Base-by-base conservation (phyloP, 164 flowering plant genomes). In the Dillenia suffruticosa region DNA sequence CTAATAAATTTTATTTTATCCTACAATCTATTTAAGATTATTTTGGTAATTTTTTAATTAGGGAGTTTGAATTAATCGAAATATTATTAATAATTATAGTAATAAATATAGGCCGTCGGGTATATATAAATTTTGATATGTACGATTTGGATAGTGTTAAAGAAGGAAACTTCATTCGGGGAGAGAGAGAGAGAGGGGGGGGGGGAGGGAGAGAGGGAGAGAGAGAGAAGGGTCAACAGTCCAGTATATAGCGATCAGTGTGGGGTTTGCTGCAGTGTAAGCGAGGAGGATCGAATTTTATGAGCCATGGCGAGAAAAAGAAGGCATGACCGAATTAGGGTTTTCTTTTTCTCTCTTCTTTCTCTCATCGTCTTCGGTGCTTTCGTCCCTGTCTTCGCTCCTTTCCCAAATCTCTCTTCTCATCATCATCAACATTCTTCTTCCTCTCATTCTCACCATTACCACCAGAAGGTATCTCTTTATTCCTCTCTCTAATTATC, bases 331-430 rank as follows among this genome's bases (percentile, higher is more conserved):
- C 51, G 51, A 43, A 54, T 49, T 26, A 68, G 56, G 22, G 46
- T 68, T 19, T 56, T 74, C 52, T 44, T 82, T 62, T 15, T 82
- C 63, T 68, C 68, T 49, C 56, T 83, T 43, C 58, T 77, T 12
- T 14, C 57, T 46, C 10, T 79, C 57, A 58, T 46, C n/a, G 75
- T 72, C 15, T 65, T 82, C 57, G 61, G 52, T 12, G 69, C 70
- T 46, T 72, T 76, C 55, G 62, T 76, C 57, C 79, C 83, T 10
- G 75, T 67, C 59, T 76, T 74, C 56, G 82, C 84, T 56, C 82
- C 79, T 54, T 80, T 81, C 40, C 88, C 92, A 65, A 70, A 82
- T 48, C 71, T 76, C 54, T 59, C 82, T 47, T 51, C 74, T 54
- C 69, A 12, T 50, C 68, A 26, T 44, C 68, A 24, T 19, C 10